Evolutionary conservation across 805 yeast species (phyloP).

Genomic region (Cyberlindnera subsufficiens): DNA sequence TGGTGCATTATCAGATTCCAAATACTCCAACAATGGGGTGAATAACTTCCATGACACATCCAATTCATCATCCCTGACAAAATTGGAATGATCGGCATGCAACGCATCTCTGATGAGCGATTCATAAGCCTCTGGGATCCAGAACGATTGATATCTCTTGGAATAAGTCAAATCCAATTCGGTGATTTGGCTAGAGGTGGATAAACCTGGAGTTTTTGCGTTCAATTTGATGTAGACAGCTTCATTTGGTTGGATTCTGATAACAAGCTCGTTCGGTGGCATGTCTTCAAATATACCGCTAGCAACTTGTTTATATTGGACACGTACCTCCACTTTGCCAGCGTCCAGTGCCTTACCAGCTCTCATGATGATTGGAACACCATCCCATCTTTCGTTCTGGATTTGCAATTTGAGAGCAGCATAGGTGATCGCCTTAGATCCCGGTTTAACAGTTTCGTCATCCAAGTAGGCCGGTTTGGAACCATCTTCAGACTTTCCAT

Average conservation of each 20-base stretch:
- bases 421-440: constrained; percentile 85
- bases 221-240: constrained; percentile 91
- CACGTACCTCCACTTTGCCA: constrained; percentile 89
- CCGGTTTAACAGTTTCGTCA: constrained; percentile 80
- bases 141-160: constrained; percentile 74
- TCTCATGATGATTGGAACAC: constrained; percentile 91
- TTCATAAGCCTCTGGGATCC: constrained; percentile 98
- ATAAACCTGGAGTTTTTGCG: constrained; percentile 88
- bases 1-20: constrained; percentile 71
- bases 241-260: constrained; percentile 92
- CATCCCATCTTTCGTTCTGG: constrained; percentile 95
- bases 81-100: constrained; percentile 92
- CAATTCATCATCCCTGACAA: constrained; percentile 96
- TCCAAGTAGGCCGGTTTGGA: constrained; percentile 85
- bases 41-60: constrained; percentile 90
- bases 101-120: constrained; percentile 87
- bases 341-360: constrained; percentile 98
- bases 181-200: constrained; percentile 75
- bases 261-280: constrained; percentile 88
- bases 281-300: constrained; percentile 76
- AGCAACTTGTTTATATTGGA: constrained; percentile 85
- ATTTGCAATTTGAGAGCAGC: constrained; percentile 80
- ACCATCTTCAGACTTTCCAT: constrained; percentile 79
- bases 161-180: constrained; percentile 88
- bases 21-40: constrained; percentile 79